Evolutionary conservation across 1,284 basidiomycete species (phyloP).

Genomic region (Malassezia sp.): DNA sequence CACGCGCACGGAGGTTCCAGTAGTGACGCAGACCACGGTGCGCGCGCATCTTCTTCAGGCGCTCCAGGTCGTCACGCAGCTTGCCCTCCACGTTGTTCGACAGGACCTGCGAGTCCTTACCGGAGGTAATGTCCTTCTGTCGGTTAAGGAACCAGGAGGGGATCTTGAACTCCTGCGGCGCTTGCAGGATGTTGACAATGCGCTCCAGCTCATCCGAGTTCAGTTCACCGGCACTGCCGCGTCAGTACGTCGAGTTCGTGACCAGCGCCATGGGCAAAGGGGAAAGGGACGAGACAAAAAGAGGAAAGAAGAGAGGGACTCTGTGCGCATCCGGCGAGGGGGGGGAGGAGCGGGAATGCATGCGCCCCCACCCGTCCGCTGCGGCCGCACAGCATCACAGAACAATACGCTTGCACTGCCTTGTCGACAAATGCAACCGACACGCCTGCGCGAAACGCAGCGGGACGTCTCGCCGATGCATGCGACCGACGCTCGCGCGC

Average conservation of each 20-base stretch:
- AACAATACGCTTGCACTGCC: not conserved
- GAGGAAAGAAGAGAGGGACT: too few relatives aligned
- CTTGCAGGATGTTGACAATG: constrained; percentile 98
- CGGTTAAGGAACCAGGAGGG: constrained; percentile 98
- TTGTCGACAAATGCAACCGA: too few relatives aligned
- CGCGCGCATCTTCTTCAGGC: constrained; percentile 97
- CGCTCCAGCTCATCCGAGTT: constrained; percentile 97
- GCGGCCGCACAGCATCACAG: not conserved
- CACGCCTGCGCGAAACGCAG: too few relatives aligned
- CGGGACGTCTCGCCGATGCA: too few relatives aligned
- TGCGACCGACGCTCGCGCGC: too few relatives aligned
- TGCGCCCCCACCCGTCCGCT: not conserved
- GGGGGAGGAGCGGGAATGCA: too few relatives aligned
- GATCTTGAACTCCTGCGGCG: constrained; percentile 99
- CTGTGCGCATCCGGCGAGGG: too few relatives aligned
- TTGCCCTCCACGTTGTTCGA: constrained; percentile 98
- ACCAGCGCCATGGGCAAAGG: too few relatives aligned
- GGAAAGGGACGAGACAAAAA: too few relatives aligned
- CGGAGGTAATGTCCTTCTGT: constrained; percentile 94
- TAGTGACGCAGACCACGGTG: constrained; percentile 96
- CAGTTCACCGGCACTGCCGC: constrained; percentile 72
- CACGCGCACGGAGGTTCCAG: constrained; percentile 79
- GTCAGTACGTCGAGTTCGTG: constrained; percentile 6
- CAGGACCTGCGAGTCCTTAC: constrained; percentile 89
- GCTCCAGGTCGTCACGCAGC: constrained; percentile 94